Evolutionary conservation across 1,284 basidiomycete species (phyloP), one percentile per base, ranked within the genome.

Genomic region (Peniophora sp.): DNA sequence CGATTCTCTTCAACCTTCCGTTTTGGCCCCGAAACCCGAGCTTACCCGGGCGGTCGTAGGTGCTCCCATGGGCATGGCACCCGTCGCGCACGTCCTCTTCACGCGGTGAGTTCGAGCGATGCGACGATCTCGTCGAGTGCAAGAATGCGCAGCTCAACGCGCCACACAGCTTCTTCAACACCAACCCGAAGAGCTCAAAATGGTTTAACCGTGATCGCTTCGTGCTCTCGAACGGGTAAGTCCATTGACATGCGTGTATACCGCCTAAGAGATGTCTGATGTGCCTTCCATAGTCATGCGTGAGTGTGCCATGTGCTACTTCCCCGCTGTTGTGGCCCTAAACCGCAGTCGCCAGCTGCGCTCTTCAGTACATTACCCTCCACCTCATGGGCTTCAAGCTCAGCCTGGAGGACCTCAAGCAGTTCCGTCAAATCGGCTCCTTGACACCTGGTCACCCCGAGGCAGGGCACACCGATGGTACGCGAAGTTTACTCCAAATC

Each of bases 141-240:
- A 36, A 32, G 27, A 12, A 32, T 32, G 27, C 27, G 27, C 27
- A 32, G 27, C 20, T 22, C 32, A 50, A 20, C 42, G 18, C n/a
- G 23, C 1, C 18, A 23, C n/a, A 15, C 50, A 90, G 88, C 42
- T 89, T 92, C 76, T 68, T 95, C 72, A 90, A 85, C 58, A 83
- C 83, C 61, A 95, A 93, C 74, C 88, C 92, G 53, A 85, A 85
- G 69, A 86, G 79, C 73, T 83, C 92, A 49, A 85, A 91, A 68
- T 97, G 93, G 93, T 87, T 85, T 71, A 92, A 92, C 72, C 85
- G 92, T 53, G 92, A 95, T 75, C 80, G 84, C 63, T 92, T 92
- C 59, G 89, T 93, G 54, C 80, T 93, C 54, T 92, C 88, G 54
- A 91, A 89, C 58, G 88, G 88, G 85, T 85, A 55, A 54, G 75